A percentile compares a stretch with the other conserved stretches of the same genome.
Conservation (phyloP, 331 rosid species). For the Stylosanthes scabra region DNA sequence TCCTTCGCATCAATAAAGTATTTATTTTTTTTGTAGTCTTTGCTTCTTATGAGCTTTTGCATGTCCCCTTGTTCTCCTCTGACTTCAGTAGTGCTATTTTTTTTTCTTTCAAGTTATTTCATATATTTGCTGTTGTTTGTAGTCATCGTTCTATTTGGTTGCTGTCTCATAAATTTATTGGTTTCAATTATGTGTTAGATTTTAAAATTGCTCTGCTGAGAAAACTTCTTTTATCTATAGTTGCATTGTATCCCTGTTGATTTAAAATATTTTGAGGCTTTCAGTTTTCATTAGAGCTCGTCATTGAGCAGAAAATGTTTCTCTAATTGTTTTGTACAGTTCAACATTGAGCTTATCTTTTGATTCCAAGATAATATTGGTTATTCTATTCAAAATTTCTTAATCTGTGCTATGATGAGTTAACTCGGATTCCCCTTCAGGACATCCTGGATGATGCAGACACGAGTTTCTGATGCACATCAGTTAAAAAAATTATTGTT, state of each 20-base stretch:
- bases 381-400: neutral
- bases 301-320: too few relatives aligned
- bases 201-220: neutral
- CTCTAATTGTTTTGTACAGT: neutral
- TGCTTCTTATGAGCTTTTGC: too few relatives aligned
- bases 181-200: neutral
- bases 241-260: neutral
- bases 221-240: too few relatives aligned
- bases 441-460: constrained; percentile 60
- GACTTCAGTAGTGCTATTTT: neutral
- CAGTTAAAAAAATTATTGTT: too few relatives aligned
- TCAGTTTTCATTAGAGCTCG: neutral
- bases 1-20: neutral
- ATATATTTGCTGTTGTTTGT: neutral
- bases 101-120: neutral
- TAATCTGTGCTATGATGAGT: constrained; percentile 51
- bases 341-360: neutral
- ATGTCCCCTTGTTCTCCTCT: neutral
- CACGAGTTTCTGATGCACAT: constrained; percentile 57
- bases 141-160: neutral
- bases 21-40: neutral
- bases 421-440: constrained; percentile 83
- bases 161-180: neutral
- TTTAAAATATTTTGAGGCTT: neutral
- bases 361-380: neutral